These are phyloP conservation scores for Candida tetrigidarum DNA, from an alignment of 1,139 yeast genomes.

Conservation along the genomic window DNA sequence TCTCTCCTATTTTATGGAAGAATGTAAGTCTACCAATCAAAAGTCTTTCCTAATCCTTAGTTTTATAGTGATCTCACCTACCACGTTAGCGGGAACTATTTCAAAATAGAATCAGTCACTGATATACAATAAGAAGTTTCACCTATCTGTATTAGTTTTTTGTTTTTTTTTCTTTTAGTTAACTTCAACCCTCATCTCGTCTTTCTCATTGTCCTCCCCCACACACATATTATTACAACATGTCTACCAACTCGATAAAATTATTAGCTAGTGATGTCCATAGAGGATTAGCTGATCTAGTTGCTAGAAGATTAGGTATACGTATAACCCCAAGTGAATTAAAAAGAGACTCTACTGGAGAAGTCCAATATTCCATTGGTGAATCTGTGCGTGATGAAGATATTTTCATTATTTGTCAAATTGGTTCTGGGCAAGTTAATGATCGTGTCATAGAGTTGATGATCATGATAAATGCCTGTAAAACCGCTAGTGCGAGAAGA, in stretches of 20 bases:
- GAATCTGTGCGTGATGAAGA: conserved; percentile 96
- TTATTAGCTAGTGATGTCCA: conserved; percentile 91
- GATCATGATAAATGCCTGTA: conserved; percentile 76
- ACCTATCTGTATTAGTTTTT: background rate
- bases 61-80: background rate
- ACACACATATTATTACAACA: too few relatives aligned
- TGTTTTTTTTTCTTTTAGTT: background rate
- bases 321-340: conserved; percentile 68
- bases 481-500: conserved; percentile 77
- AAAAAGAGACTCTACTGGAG: conserved; percentile 72
- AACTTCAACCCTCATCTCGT: background rate
- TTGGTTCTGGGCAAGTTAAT: conserved; percentile 82
- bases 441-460: conserved; percentile 74
- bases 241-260: conserved; percentile 87
- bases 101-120: too few relatives aligned
- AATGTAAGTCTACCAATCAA: conserved; percentile 1
- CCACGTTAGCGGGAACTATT: background rate
- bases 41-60: background rate
- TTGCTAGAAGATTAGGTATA: conserved; percentile 66
- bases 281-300: conserved; percentile 80
- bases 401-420: conserved; percentile 89
- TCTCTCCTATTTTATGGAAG: background rate
- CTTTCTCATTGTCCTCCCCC: background rate
- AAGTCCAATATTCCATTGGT: conserved; percentile 76
- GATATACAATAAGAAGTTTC: background rate